Percentiles rank a stretch among this genome's conserved stretches.
These are phyloP conservation scores for Talinum fruticosum DNA, from an alignment of 148 eudicot genomes.

Conservation along the genomic window DNA sequence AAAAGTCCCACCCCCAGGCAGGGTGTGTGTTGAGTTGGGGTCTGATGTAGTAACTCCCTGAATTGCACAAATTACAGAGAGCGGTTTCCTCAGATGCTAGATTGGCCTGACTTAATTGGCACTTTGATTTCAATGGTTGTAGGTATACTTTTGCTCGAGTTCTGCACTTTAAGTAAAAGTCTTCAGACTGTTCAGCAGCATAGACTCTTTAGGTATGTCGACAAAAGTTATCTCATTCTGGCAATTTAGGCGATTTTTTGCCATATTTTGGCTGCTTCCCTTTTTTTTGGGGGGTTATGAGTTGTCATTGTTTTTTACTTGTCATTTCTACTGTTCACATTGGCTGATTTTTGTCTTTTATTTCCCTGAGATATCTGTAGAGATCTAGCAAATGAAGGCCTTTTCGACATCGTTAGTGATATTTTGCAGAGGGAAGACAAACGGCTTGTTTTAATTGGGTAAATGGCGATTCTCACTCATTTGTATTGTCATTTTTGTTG, in stretches of 20 bases:
- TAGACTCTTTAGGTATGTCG: slow-evolving; percentile 72
- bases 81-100: too few relatives aligned
- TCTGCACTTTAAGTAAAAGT: slow-evolving; percentile 88
- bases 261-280: not conserved
- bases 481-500: not conserved
- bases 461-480: slow-evolving; percentile 25
- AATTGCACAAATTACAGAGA: too few relatives aligned
- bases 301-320: not conserved
- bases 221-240: not conserved
- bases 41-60: too few relatives aligned
- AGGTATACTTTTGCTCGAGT: slow-evolving; percentile 92
- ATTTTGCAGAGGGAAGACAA: slow-evolving; percentile 66
- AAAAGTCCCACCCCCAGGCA: too few relatives aligned
- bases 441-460: slow-evolving; percentile 84
- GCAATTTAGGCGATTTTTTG: not conserved
- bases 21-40: too few relatives aligned
- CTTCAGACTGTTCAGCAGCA: slow-evolving; percentile 91
- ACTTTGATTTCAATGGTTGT: slow-evolving; percentile 1
- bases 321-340: not conserved
- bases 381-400: slow-evolving; percentile 89
- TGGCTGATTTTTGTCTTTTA: slow-evolving; percentile 12
- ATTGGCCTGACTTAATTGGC: not conserved
- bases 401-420: slow-evolving; percentile 75
- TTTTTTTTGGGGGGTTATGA: not conserved
- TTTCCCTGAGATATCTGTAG: slow-evolving; percentile 34